Evolutionary conservation across 441 rosid genomes (phyloP), one percentile per base, ranked within the genome.

Genomic region (Aleurites moluccanus): DNA sequence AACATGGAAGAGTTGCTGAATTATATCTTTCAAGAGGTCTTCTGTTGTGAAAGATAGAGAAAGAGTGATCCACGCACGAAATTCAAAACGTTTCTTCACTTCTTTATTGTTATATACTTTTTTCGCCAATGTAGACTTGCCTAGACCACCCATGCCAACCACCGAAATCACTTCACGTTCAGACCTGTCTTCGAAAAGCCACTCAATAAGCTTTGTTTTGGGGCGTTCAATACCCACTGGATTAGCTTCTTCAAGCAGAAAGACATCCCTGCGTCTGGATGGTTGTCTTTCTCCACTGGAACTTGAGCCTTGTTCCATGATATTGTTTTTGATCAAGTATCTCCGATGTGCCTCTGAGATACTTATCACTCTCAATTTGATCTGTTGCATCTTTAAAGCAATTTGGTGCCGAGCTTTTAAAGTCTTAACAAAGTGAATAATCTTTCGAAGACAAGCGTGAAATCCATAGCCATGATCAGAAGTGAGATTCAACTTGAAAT

Each of bases 321-420:
- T 67, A 25, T 75, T 71, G 28, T 76, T 76, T 77, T 75, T 73
- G 69, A 3, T 75, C 68, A 60, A 74, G 78, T 67, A 79, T 65
- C 83, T 78, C 15, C 76, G 75, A 21, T 84, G 87, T 50, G 75
- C 64, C 13, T 78, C 79, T 15, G 79, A 80, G 16, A 83, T 72
- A 38, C 38, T 13, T 6, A 64, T 59, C 4, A 80, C 79, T 67
- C 77, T 67, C 1, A 50, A 25, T 49, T 80, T 80, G 60, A 80
- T 60, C 44, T 11, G 28, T 67, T 68, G 69, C 35, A 88, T 72
- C n/a, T 81, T 73, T 10, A 73, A 44, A 27, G 74, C 81, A 23
- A 88, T 69, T 23, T 69, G 83, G 59, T 59, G 72, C 16, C 82
- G 88, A 45, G 86, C 83, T 65, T 79, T 78, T 59, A 82, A 57